These are phyloP conservation scores for Boletus pseudopeckii DNA, from an alignment of 768 basidiomycete genomes.

Conservation along the genomic window DNA sequence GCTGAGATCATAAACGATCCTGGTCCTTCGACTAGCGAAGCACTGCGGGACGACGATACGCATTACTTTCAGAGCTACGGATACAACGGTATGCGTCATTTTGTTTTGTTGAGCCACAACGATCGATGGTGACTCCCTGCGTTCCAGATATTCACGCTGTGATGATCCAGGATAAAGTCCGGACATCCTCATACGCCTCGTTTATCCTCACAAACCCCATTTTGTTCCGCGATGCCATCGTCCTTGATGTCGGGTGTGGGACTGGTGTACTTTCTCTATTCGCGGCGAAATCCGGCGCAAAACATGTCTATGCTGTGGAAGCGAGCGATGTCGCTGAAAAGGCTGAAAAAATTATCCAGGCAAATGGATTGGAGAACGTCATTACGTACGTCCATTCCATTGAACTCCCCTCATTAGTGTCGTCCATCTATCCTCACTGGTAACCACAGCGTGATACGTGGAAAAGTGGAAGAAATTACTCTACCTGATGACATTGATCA, in stretches of 20 bases:
- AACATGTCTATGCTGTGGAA: constrained; percentile 87
- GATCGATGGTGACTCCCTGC: not conserved
- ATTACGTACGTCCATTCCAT: constrained; percentile 51
- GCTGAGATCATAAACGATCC: constrained; percentile 42
- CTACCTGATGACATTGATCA: constrained; percentile 68
- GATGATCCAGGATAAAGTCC: constrained; percentile 94
- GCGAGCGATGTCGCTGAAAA: constrained; percentile 81
- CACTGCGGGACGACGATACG: constrained; percentile 75
- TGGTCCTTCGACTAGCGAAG: constrained; percentile 20
- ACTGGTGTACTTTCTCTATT: constrained; percentile 91
- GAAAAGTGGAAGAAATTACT: constrained; percentile 85
- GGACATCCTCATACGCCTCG: constrained; percentile 88
- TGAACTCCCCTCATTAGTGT: not conserved
- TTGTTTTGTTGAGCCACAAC: not conserved
- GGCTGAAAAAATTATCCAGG: constrained; percentile 73
- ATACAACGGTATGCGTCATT: constrained; percentile 61
- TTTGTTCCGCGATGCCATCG: constrained; percentile 79
- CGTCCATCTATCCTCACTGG: constrained; percentile 6
- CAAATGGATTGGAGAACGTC: constrained; percentile 65
- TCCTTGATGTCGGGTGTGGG: constrained; percentile 95
- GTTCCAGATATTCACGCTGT: constrained; percentile 84
- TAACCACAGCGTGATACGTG: constrained; percentile 64
- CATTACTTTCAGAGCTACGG: constrained; percentile 93
- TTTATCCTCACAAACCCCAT: constrained; percentile 83
- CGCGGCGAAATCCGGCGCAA: constrained; percentile 85